Conservation (phyloP, 176 grass and related monocot genomes). For the Oryza punctata region DNA sequence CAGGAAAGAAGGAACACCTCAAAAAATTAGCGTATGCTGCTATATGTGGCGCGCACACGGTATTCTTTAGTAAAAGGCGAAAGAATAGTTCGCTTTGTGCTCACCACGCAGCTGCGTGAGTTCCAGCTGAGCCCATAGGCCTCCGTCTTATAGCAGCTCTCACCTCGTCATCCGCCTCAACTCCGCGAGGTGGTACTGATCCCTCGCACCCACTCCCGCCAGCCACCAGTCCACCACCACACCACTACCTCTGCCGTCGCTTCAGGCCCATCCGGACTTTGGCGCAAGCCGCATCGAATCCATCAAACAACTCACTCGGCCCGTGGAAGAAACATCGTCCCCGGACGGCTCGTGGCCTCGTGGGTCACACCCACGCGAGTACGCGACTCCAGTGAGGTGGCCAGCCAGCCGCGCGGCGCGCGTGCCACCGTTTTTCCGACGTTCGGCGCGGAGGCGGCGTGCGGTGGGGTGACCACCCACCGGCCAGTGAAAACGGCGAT, state of each 20-base stretch:
- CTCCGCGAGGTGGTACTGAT: slow-evolving; percentile 4
- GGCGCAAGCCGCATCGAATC: neutral
- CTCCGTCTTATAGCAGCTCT: neutral
- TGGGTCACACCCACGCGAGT: too few relatives aligned
- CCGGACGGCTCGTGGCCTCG: neutral
- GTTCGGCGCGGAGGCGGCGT: neutral
- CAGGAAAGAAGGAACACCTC: neutral
- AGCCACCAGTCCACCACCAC: too few relatives aligned
- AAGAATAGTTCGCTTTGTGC: slow-evolving; percentile 65
- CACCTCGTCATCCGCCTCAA: neutral
- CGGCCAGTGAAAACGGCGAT: neutral
- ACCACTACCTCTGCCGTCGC: neutral
- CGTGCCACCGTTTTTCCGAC: neutral
- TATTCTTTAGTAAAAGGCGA: slow-evolving; percentile 82
- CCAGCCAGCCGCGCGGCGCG: too few relatives aligned
- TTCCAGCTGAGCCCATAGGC: fast-evolving
- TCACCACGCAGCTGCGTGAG: slow-evolving; percentile 50
- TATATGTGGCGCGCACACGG: slow-evolving; percentile 47
- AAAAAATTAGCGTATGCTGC: slow-evolving; percentile 55
- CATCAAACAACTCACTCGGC: too few relatives aligned
- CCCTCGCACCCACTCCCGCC: neutral
- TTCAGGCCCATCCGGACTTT: neutral
- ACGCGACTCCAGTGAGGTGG: neutral
- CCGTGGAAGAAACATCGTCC: too few relatives aligned
- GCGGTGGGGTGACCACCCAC: neutral